Conservation (phyloP, 139 green algal species). For the Chlamydomonas sphaeroides region DNA sequence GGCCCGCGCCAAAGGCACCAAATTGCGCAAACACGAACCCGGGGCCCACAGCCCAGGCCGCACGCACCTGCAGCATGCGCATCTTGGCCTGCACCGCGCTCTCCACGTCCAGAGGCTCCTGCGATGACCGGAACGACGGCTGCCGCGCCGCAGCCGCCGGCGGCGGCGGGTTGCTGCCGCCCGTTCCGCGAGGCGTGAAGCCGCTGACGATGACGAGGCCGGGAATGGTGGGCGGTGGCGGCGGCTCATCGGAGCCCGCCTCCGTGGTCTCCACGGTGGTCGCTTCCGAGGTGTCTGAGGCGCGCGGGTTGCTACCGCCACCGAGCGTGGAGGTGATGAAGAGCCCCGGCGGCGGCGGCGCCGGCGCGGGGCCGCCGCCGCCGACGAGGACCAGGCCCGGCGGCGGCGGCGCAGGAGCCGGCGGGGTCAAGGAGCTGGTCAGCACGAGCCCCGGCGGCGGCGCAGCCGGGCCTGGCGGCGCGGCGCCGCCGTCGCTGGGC, state of each 20-base stretch:
- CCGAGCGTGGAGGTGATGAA: constrained; percentile 2
- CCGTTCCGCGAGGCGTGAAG: background rate
- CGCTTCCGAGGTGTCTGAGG: too few relatives aligned
- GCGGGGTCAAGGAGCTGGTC: too few relatives aligned
- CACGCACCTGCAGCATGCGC: constrained; percentile 35
- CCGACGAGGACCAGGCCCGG: background rate
- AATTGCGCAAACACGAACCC: too few relatives aligned
- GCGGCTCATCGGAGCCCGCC: too few relatives aligned
- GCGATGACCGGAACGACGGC: background rate
- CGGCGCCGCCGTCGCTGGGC: background rate
- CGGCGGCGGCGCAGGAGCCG: too few relatives aligned
- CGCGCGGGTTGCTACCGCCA: too few relatives aligned
- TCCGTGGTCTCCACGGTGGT: too few relatives aligned
- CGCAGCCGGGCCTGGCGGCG: too few relatives aligned
- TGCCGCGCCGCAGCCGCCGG: background rate
- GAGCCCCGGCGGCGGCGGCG: constrained; percentile 13
- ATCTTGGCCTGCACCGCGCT: constrained; percentile 30
- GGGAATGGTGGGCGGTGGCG: constrained; percentile 23
- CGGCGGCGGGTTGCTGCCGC: background rate
- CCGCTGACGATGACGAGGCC: constrained; percentile 34
- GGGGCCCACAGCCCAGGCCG: too few relatives aligned
- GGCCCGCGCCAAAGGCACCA: too few relatives aligned
- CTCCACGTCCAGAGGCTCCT: background rate
- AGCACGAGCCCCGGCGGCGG: too few relatives aligned
- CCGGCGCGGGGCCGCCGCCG: background rate